These are phyloP conservation scores for Gastrodia elata DNA, from an alignment of 106 monocot species.

Conservation along the genomic window DNA sequence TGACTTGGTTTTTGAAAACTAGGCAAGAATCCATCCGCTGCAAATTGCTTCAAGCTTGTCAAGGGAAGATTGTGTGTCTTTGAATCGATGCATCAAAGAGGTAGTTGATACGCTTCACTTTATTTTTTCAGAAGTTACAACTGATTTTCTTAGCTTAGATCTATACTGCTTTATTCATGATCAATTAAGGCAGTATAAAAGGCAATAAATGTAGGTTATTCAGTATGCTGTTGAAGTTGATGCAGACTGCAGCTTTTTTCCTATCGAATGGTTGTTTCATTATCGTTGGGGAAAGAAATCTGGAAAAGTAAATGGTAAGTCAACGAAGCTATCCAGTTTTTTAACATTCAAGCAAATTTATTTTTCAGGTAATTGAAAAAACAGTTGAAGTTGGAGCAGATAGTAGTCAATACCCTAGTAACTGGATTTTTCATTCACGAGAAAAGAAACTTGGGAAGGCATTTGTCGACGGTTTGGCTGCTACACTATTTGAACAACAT, in stretches of 20 bases:
- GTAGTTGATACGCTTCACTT: slow-evolving; percentile 17
- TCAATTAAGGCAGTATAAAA: slow-evolving; percentile 15
- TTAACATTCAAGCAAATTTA: slow-evolving; percentile 26
- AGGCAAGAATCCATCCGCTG: slow-evolving; percentile 90
- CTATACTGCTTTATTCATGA: neutral
- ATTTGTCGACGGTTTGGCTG: slow-evolving; percentile 73
- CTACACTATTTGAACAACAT: slow-evolving; percentile 9
- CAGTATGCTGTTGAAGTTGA: slow-evolving; percentile 65
- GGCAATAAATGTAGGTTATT: slow-evolving; percentile 60
- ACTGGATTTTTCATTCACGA: slow-evolving; percentile 94
- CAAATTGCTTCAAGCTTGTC: slow-evolving; percentile 63
- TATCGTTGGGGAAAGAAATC: slow-evolving; percentile 74
- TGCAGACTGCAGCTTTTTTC: slow-evolving; percentile 58
- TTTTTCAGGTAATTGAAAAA: slow-evolving; percentile 85
- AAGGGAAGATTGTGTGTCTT: slow-evolving; percentile 52
- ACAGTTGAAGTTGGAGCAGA: slow-evolving; percentile 87
- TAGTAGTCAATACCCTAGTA: slow-evolving; percentile 71
- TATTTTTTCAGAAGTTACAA: neutral
- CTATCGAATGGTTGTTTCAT: slow-evolving; percentile 89
- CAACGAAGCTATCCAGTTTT: neutral
- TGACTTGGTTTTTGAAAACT: neutral
- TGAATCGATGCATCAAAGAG: slow-evolving; percentile 74
- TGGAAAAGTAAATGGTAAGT: slow-evolving; percentile 71
- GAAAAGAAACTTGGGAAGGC: slow-evolving; percentile 83
- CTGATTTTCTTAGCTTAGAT: neutral